A percentile compares a stretch with the other conserved stretches of the same genome.
These are phyloP conservation scores for Phytopythium aichiense DNA, from an alignment of 352 stramenopile species.

Conservation along the genomic window DNA sequence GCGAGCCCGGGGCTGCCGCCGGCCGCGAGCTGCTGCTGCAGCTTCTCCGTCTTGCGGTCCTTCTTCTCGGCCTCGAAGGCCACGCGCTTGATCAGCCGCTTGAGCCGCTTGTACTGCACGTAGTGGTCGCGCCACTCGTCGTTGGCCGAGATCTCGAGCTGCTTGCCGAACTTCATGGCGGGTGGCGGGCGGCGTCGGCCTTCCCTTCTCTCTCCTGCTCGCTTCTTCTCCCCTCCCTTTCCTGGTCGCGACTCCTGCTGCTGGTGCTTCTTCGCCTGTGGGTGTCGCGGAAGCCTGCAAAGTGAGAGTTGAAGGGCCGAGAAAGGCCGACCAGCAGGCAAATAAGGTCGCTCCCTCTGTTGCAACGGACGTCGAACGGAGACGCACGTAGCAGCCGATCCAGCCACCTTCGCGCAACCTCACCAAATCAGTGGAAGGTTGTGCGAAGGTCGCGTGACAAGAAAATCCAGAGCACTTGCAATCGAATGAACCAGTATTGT, in stretches of 20 bases:
- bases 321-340: not conserved
- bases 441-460: too few relatives aligned
- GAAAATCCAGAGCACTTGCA: too few relatives aligned
- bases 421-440: too few relatives aligned
- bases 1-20: constrained; percentile 1
- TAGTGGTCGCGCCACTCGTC: constrained; percentile 88
- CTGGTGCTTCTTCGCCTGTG: not conserved
- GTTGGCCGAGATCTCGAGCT: constrained; percentile 88
- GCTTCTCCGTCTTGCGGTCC: constrained; percentile 64
- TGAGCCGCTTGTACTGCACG: constrained; percentile 91
- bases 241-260: not conserved
- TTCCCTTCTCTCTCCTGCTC: too few relatives aligned
- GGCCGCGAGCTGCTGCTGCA: constrained; percentile 40
- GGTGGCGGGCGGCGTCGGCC: too few relatives aligned
- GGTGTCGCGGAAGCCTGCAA: not conserved
- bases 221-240: not conserved
- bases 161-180: constrained; percentile 92
- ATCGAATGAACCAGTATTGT: too few relatives aligned
- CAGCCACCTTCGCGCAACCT: not conserved
- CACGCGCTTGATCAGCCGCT: constrained; percentile 89
- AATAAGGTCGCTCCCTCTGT: not conserved
- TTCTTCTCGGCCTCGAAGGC: constrained; percentile 87
- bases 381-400: constrained; percentile 3
- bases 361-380: not conserved
- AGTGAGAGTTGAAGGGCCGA: not conserved